Percentiles rank a stretch among this genome's conserved stretches.
Conservation (phyloP, 1,139 yeast genomes). For the Zygoascus sp. region DNA sequence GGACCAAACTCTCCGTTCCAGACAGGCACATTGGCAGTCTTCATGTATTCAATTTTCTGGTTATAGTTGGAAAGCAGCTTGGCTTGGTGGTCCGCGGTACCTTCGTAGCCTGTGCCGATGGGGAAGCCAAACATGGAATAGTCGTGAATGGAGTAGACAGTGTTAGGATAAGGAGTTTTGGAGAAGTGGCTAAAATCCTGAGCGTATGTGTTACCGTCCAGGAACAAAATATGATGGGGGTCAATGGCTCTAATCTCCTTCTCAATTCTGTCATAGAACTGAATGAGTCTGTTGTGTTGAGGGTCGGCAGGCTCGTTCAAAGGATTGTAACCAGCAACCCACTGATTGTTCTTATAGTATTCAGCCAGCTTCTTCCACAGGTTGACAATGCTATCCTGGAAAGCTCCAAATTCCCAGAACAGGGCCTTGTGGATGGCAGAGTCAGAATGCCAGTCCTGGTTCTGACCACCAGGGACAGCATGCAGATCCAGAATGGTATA, state of each 20-base stretch:
- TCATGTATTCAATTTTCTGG: conserved; percentile 44
- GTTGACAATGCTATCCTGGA: conserved; percentile 42
- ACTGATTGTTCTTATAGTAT: conserved; percentile 41
- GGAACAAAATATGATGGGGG: conserved; percentile 43
- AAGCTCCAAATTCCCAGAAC: conserved; percentile 45
- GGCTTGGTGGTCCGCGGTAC: conserved; percentile 29
- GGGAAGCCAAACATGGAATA: conserved; percentile 44
- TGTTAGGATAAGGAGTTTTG: conserved; percentile 34
- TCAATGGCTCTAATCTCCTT: conserved; percentile 40
- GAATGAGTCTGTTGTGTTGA: conserved; percentile 38
- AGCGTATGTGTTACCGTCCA: conserved; percentile 47
- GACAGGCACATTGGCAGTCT: conserved; percentile 38
- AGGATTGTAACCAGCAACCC: conserved; percentile 49
- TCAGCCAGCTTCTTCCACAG: conserved; percentile 43
- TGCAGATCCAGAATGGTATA: conserved; percentile 46
- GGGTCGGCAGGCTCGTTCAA: conserved; percentile 46
- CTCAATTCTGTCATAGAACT: conserved; percentile 38
- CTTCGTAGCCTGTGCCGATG: conserved; percentile 14
- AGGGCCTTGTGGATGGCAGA: conserved; percentile 42
- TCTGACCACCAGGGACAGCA: conserved; percentile 47
- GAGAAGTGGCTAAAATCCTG: conserved; percentile 47
- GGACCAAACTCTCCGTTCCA: conserved; percentile 53
- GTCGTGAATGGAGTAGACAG: conserved; percentile 47
- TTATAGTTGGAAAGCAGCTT: conserved; percentile 38
- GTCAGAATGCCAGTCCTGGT: conserved; percentile 49